Base-by-base conservation (phyloP, 1,139 yeast species). In the Suhomyces terraborum region DNA sequence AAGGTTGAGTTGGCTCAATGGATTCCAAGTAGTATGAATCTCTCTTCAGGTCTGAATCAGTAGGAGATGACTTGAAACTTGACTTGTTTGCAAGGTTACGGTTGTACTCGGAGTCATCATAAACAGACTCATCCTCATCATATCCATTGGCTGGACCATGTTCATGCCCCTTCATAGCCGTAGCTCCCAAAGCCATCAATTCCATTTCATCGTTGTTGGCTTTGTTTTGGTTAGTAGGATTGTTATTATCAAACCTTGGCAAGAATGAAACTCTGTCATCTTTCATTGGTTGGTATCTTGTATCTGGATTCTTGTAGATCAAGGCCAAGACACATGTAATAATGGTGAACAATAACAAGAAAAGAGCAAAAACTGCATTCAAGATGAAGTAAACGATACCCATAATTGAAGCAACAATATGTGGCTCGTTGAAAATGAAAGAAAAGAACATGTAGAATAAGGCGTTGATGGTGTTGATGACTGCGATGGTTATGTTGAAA, bases 211-310 rank as follows among this genome's bases (percentile, higher is more conserved):
- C 81, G 40, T 71, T 75, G 18, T 63, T 65, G 8, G 29, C 37
- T 19, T 34, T 41, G 32, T 64, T 66, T 36, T 53, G 47, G 41
- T 64, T 54, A 10, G 59, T 64, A 23, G 63, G 67, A 23, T 72
- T 69, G 51, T 75, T 71, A 51, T 83, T 80, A 49, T 82, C 84
- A 50, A 71, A 67, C 50, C 81, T 74, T 23, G 82, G 82, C 53
- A 82, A 78, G 64, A 93, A 93, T 17, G 96, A 87, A 42, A 88
- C 94, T 63, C 98, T 82, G 59, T 93, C 98, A 62, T 93, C 98
- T 55, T 86, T 85, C 88, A 93, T 88, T 52, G 97, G 97, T 71
- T 89, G 94, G 69, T 93, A 93, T 54, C 96, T 78, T 12, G 94
- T 82, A 65, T 93, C 98, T 42, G 98, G 98, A 62, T 93, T 89